Evolutionary conservation across 169 alveolate genomes (phyloP).

Genomic region (Cryptosporidium ubiquitum): DNA sequence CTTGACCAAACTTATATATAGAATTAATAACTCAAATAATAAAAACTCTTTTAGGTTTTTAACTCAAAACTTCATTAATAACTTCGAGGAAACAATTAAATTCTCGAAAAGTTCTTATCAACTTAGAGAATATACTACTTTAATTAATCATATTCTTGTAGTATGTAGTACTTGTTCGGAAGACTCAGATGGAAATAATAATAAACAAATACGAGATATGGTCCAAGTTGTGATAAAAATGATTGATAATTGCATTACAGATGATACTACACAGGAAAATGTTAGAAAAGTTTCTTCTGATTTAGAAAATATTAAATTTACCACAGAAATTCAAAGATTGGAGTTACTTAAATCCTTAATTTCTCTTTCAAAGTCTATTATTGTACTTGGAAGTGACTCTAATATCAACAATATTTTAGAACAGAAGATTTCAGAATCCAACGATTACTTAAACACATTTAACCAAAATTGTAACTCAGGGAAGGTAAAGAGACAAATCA

Average conservation of each 20-base stretch:
- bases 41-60: background rate
- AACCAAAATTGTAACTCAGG: constrained; percentile 40
- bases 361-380: constrained; percentile 33
- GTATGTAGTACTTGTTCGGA: background rate
- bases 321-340: constrained; percentile 32
- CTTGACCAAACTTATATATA: constrained; percentile 21
- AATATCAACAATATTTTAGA: background rate
- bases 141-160: constrained; percentile 15
- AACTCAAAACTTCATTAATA: background rate
- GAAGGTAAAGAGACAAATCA: constrained; percentile 53
- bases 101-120: constrained; percentile 41
- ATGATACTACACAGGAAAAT: background rate
- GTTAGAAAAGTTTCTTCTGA: background rate
- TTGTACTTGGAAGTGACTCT: background rate
- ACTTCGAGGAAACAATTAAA: constrained; percentile 29
- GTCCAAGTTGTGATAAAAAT: constrained; percentile 12
- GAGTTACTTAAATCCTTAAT: constrained; percentile 22
- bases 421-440: constrained; percentile 14
- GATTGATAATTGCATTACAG: constrained; percentile 6
- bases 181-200: background rate
- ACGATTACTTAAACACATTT: background rate
- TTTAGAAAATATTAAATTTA: constrained; percentile 29
- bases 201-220: background rate
- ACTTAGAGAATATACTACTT: constrained; percentile 40
- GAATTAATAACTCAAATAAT: constrained; percentile 6